These are phyloP conservation scores for Mycena leptocephala DNA, from an alignment of 768 basidiomycete species.

Conservation along the genomic window DNA sequence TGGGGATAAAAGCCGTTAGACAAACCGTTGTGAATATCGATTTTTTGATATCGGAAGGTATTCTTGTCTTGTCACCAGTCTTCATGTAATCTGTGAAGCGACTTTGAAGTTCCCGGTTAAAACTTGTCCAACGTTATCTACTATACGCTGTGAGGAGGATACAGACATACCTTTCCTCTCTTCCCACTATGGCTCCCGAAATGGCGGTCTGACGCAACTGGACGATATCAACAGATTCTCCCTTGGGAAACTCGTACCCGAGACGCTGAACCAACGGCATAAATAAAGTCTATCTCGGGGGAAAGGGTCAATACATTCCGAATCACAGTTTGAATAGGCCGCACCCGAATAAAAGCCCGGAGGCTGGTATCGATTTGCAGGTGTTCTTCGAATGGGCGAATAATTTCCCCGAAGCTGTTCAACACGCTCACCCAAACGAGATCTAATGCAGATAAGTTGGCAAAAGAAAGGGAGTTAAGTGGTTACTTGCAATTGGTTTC, in stretches of 20 bases:
- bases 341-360: constrained; percentile 73
- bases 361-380: constrained; percentile 66
- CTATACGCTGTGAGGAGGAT: neutral
- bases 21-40: constrained; percentile 68
- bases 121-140: neutral
- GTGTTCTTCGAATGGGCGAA: constrained; percentile 89
- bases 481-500: constrained; percentile 82
- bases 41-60: constrained; percentile 81
- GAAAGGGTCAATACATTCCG: neutral
- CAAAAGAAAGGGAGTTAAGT: neutral
- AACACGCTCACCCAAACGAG: constrained; percentile 86
- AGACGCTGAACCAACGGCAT: constrained; percentile 83
- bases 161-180: constrained; percentile 33
- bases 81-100: constrained; percentile 82
- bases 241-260: constrained; percentile 80
- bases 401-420: constrained; percentile 68
- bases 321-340: constrained; percentile 34
- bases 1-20: neutral
- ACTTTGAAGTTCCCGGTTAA: constrained; percentile 31
- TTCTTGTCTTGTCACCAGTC: constrained; percentile 79
- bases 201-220: constrained; percentile 86
- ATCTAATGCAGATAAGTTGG: constrained; percentile 58
- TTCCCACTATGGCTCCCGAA: constrained; percentile 56
- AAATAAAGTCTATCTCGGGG: constrained; percentile 68
- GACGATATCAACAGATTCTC: constrained; percentile 78